phyloP scores from a whole-genome alignment of 805 yeast genomes.

The Zygosaccharomyces lentus region DNA sequence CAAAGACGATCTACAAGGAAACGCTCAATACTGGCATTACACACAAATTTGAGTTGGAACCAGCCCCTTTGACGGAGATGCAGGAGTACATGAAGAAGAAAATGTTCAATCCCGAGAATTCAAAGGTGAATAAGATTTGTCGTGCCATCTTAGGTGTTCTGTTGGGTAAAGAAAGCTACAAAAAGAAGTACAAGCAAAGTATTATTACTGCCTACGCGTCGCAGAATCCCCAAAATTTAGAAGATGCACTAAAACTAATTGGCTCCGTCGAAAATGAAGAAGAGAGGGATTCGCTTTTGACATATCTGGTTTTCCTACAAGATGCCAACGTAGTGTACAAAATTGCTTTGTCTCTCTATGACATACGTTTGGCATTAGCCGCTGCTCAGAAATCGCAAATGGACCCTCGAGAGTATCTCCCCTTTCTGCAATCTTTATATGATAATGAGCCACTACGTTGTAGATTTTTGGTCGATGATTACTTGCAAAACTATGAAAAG shows the following conservation, averaged over 20 bases:
- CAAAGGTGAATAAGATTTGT: conserved; percentile 76
- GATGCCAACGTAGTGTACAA: conserved; percentile 82
- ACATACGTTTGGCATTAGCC: conserved; percentile 70
- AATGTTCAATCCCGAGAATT: conserved; percentile 37
- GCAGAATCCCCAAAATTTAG: conserved; percentile 80
- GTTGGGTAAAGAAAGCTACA: conserved; percentile 44
- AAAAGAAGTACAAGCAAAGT: conserved; percentile 61
- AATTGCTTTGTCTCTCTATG: conserved; percentile 75
- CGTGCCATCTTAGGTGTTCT: conserved; percentile 60
- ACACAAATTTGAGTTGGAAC: conserved; percentile 28
- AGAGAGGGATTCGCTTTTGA: conserved; percentile 58
- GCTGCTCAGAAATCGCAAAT: conserved; percentile 96
- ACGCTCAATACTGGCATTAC: conserved; percentile 42
- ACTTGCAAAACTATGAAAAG: conserved; percentile 59
- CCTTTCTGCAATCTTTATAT: conserved; percentile 79
- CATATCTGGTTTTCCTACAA: conserved; percentile 83
- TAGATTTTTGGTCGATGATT: conserved; percentile 73
- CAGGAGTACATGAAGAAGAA: conserved; percentile 41
- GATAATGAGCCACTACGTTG: conserved; percentile 62
- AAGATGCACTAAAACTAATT: conserved; percentile 65
- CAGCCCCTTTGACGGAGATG: conserved; percentile 36
- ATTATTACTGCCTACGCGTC: conserved; percentile 90
- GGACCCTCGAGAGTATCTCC: conserved; percentile 95
- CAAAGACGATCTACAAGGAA: conserved; percentile 75
- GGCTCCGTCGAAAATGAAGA: conserved; percentile 47